Evolutionary conservation across 2,329 filamentous ascomycete genomes (phyloP), one percentile per base, ranked within the genome.

Genomic region (Sphaerulina vaccinii): DNA sequence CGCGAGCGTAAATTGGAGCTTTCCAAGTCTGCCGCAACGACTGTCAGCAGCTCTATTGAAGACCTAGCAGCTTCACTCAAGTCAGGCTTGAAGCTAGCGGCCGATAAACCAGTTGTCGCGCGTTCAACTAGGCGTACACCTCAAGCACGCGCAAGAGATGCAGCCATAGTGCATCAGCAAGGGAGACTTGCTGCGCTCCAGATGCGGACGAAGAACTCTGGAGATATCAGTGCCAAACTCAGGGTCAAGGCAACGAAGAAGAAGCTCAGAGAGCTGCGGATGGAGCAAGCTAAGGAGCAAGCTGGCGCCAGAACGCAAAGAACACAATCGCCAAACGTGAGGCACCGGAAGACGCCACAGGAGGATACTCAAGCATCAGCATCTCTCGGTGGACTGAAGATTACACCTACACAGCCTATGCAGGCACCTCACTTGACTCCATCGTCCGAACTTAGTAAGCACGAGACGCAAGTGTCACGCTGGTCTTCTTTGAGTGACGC

Each of bases 351-450:
- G n/a, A 19, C 8, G n/a, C 21, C 47, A 18, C 19, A 13, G 15
- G 27, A 8, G 7, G 15, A 32, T 13, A 8, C 7, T 22, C 23
- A 23, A 22, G 15, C 44, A 27, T n/a, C 35, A 18, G 22, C 9
- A 15, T 9, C 18, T 21, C 3, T 18, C 16, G n/a, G 45, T 8
- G 22, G 36, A 11, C 42, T 50, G 6, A 51, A 43, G 6, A 16
- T 56, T 27, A 53, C 18, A 23, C 45, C 50, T n/a, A 45, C 50
- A 11, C 24, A 23, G 8, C 21, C 42, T 11, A 27, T 38, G 41
- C 49, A 47, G 32, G 40, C 50, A 16, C 23, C n/a, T 32, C 40
- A 32, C 40, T 15, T 43, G 10, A 21, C 32, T 15, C 16, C 18
- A 2, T 15, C 36, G 16, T 21, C 7, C 15, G 19, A 9, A n/a